Evolutionary conservation across 257 asterid genomes (phyloP).

Genomic region (Avicennia marina): DNA sequence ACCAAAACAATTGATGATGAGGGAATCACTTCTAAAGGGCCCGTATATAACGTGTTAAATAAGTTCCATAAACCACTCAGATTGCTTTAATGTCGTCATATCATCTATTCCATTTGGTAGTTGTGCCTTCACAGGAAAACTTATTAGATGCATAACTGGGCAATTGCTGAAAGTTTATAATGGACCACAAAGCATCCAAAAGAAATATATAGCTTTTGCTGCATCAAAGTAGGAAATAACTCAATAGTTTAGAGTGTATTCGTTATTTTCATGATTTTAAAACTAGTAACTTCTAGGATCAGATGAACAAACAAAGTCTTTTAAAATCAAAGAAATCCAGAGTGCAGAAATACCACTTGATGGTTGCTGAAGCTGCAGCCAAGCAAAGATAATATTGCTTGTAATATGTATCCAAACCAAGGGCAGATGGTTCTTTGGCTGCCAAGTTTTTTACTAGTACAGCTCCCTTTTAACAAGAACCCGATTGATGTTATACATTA

Average conservation of each 20-base stretch:
- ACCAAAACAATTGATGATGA: too few relatives aligned
- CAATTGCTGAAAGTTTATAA: constrained; percentile 3
- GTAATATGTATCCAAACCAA: constrained; percentile 82
- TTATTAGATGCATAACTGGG: background rate
- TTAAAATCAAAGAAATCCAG: constrained; percentile 7
- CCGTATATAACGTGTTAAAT: too few relatives aligned
- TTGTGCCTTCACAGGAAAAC: constrained; percentile 8
- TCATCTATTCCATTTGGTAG: constrained; percentile 12
- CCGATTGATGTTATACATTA: constrained; percentile 26
- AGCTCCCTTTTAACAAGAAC: constrained; percentile 60
- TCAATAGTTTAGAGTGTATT: too few relatives aligned
- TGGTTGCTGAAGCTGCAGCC: constrained; percentile 97
- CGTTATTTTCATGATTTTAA: background rate
- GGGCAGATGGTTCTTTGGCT: constrained; percentile 93
- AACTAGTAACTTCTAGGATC: background rate
- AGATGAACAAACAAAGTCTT: constrained; percentile 12
- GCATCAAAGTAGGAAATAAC: too few relatives aligned
- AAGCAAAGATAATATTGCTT: constrained; percentile 96
- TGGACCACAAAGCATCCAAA: constrained; percentile 7
- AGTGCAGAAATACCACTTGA: constrained; percentile 74
- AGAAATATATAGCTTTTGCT: too few relatives aligned
- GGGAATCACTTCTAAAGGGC: too few relatives aligned
- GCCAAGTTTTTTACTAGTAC: constrained; percentile 76
- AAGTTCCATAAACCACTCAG: constrained; percentile 4
- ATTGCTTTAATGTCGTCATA: background rate